These are phyloP conservation scores for Austroboletus niveus DNA, from an alignment of 1,284 basidiomycete species.

Conservation along the genomic window DNA sequence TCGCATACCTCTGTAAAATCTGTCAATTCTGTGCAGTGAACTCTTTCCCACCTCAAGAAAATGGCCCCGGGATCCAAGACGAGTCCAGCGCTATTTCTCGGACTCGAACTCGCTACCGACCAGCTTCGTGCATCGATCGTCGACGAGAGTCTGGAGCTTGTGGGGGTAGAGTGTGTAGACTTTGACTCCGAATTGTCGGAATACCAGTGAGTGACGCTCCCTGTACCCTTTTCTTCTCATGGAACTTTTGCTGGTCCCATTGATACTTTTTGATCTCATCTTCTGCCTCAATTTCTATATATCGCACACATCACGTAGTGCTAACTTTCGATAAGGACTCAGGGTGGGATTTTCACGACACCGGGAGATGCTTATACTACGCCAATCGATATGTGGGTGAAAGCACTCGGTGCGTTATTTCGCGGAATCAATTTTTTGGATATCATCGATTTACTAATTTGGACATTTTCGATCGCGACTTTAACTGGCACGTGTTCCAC, in stretches of 20 bases:
- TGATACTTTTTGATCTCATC: constrained; percentile 2
- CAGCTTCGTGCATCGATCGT: constrained; percentile 77
- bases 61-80: constrained; percentile 55
- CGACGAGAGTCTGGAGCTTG: constrained; percentile 74
- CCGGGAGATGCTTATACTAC: constrained; percentile 81
- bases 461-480: constrained; percentile 34
- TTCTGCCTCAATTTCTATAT: background rate
- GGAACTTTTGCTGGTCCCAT: constrained; percentile 4
- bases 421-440: constrained; percentile 39
- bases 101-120: constrained; percentile 77
- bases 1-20: constrained; percentile 4
- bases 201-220: constrained; percentile 61
- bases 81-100: constrained; percentile 64
- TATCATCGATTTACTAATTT: constrained; percentile 32
- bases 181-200: constrained; percentile 77
- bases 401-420: constrained; percentile 60
- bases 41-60: constrained; percentile 10
- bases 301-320: constrained; percentile 8
- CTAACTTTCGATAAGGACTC: constrained; percentile 52
- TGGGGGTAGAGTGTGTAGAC: constrained; percentile 75
- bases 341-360: constrained; percentile 80
- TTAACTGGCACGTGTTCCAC: constrained; percentile 27
- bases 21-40: constrained; percentile 4
- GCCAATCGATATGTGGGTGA: constrained; percentile 84
- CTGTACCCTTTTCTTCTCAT: constrained; percentile 4